These are phyloP conservation scores for Fusarium oxysporum DNA, from an alignment of 2,329 filamentous ascomycete species.

Conservation along the genomic window DNA sequence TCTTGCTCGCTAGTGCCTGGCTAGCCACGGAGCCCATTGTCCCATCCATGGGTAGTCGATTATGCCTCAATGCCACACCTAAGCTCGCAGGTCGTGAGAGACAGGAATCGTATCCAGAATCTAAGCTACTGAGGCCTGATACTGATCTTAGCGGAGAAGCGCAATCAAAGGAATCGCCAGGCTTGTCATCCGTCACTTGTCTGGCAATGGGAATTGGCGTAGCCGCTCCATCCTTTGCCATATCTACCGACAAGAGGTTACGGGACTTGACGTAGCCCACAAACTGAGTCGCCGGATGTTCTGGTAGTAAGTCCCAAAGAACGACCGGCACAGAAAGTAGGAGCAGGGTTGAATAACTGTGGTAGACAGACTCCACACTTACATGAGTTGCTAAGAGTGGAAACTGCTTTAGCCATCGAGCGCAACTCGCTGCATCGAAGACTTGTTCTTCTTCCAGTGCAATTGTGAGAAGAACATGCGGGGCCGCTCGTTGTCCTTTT, in stretches of 20 bases:
- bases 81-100: slow-evolving; percentile 39
- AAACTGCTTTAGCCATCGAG: slow-evolving; percentile 46
- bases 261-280: slow-evolving; percentile 44
- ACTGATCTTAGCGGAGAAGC: slow-evolving; percentile 37
- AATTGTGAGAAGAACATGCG: slow-evolving; percentile 44
- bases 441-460: slow-evolving; percentile 43
- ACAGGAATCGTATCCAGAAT: slow-evolving; percentile 44
- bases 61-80: slow-evolving; percentile 25
- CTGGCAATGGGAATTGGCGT: slow-evolving; percentile 42
- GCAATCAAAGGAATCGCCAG: slow-evolving; percentile 28
- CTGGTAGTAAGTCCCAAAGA: slow-evolving; percentile 42
- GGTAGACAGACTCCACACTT: slow-evolving; percentile 41
- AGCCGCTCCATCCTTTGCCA: slow-evolving; percentile 13
- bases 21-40: slow-evolving; percentile 24
- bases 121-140: slow-evolving; percentile 41
- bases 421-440: slow-evolving; percentile 41
- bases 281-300: slow-evolving; percentile 44
- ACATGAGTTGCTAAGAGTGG: slow-evolving; percentile 44
- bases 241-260: slow-evolving; percentile 35
- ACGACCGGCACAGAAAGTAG: slow-evolving; percentile 44
- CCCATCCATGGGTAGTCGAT: slow-evolving; percentile 34
- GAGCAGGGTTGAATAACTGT: slow-evolving; percentile 43
- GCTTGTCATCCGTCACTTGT: slow-evolving; percentile 24
- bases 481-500: slow-evolving; percentile 39
- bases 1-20: slow-evolving; percentile 32